These are phyloP conservation scores for Neopestalotiopsis clavispora DNA, from an alignment of 2,329 filamentous ascomycete species.

Conservation along the genomic window DNA sequence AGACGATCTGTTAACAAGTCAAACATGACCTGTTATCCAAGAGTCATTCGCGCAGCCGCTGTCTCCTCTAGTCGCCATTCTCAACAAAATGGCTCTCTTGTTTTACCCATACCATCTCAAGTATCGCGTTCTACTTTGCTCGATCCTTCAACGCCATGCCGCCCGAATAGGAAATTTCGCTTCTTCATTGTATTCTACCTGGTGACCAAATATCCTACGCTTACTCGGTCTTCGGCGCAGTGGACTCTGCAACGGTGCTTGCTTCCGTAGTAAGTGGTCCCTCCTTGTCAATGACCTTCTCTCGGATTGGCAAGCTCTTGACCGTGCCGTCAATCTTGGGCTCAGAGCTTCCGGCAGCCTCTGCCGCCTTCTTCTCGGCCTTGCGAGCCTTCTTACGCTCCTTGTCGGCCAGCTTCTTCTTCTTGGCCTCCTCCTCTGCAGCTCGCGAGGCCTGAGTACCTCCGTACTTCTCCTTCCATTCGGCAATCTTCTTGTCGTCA, in stretches of 20 bases:
- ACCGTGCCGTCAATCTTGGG: constrained; percentile 30
- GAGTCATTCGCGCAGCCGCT: not conserved
- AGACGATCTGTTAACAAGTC: not conserved
- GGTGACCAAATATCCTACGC: not conserved
- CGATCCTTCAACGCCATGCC: constrained; percentile 9
- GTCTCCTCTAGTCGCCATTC: not conserved
- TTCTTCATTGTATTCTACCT: not conserved
- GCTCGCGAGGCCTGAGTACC: constrained; percentile 32
- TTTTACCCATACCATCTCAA: not conserved
- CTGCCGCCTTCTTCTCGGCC: constrained; percentile 26
- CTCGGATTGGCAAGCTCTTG: constrained; percentile 34
- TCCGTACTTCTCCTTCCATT: constrained; percentile 72
- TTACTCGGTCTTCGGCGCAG: constrained; percentile 23
- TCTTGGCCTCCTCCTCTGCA: constrained; percentile 36
- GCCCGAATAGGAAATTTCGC: not conserved
- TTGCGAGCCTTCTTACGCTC: constrained; percentile 36
- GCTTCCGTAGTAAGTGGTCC: constrained; percentile 21
- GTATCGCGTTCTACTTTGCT: not conserved
- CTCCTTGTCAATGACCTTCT: constrained; percentile 35
- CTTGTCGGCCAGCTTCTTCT: constrained; percentile 36
- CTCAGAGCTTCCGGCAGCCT: constrained; percentile 16
- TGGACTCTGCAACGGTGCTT: constrained; percentile 22
- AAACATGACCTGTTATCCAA: not conserved
- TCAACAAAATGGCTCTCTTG: not conserved
- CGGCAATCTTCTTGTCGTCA: constrained; percentile 71